Conservation (phyloP, 1,284 basidiomycete genomes). For the Gymnopus androsaceus region DNA sequence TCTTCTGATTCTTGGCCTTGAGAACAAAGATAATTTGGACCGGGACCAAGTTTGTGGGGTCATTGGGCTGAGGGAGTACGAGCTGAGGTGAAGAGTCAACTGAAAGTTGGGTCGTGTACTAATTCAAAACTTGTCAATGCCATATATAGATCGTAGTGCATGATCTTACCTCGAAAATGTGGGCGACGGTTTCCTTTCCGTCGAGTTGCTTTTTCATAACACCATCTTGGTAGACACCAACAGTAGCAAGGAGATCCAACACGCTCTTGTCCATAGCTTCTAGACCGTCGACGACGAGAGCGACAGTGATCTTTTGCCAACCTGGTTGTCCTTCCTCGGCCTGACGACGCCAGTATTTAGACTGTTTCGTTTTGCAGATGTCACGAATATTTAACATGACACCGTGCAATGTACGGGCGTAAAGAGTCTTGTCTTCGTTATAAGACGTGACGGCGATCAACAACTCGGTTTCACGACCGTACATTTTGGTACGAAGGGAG, state of each 20-base stretch:
- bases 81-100: slow-evolving; percentile 88
- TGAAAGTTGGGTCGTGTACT: slow-evolving; percentile 92
- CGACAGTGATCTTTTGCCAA: slow-evolving; percentile 94
- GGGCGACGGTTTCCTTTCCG: slow-evolving; percentile 89
- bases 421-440: slow-evolving; percentile 92
- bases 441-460: slow-evolving; percentile 91
- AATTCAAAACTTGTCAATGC: slow-evolving; percentile 14
- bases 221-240: slow-evolving; percentile 92
- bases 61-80: slow-evolving; percentile 86
- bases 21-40: slow-evolving; percentile 95
- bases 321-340: slow-evolving; percentile 86
- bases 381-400: slow-evolving; percentile 99
- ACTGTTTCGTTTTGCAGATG: slow-evolving; percentile 95
- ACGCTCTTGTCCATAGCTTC: slow-evolving; percentile 96
- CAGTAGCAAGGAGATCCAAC: slow-evolving; percentile 83
- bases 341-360: slow-evolving; percentile 87
- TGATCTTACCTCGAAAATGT: slow-evolving; percentile 79
- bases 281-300: slow-evolving; percentile 91
- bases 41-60: slow-evolving; percentile 90
- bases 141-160: not conserved
- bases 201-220: slow-evolving; percentile 96
- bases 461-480: slow-evolving; percentile 89
- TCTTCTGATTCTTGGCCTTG: slow-evolving; percentile 97
- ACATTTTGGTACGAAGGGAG: slow-evolving; percentile 82
- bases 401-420: slow-evolving; percentile 90